Evolutionary conservation across 1,284 basidiomycete species (phyloP), one percentile per base, ranked within the genome.

Genomic region (Ceratobasidium sp.): DNA sequence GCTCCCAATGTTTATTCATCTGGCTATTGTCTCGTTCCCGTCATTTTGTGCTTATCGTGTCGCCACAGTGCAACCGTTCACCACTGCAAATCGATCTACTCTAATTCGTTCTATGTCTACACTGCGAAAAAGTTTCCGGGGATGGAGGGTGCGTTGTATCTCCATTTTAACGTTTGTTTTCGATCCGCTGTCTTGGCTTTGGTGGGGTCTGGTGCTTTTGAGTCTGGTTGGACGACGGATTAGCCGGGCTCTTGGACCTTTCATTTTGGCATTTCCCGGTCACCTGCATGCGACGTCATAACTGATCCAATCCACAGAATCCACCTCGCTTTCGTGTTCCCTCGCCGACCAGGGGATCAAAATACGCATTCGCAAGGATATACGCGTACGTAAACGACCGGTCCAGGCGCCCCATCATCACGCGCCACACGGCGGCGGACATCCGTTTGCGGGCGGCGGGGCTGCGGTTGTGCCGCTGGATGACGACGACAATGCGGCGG

Each of bases 81-180:
- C 74, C 94, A 95, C 81, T 96, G 95, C 84, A 94, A 93, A 79
- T 92, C 91, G 0, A 93, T 95, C 73, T 92, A 91, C 82, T 95
- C 93, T 0, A 88, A 90, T 0, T 88, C 92, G 0, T 96, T 96
- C 82, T 93, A 94, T 77, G 93, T 96, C 34, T 97, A 94, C 81
- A 95, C 95, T 0, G 93, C 94, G 3, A 97, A 97, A 85, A 95
- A 96, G 82, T 97, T 96, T 81, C 94, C 95, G 0, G 94, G 94
- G 27, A 95, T 96, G 91, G 92, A 94, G 85, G 90, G 93, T 93
- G 76, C 53, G 89, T 82, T 14, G 62, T 24, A 31, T 37, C 63
- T 74, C 29, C 74, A 74, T 51, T 56, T 7, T 19, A 56, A 24
- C 19, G 16, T 37, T 2, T 37, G 7, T 65, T 74, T 54, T 22